Base-by-base conservation (phyloP, 2,329 filamentous ascomycete genomes). In the Pleurostoma richardsiae region DNA sequence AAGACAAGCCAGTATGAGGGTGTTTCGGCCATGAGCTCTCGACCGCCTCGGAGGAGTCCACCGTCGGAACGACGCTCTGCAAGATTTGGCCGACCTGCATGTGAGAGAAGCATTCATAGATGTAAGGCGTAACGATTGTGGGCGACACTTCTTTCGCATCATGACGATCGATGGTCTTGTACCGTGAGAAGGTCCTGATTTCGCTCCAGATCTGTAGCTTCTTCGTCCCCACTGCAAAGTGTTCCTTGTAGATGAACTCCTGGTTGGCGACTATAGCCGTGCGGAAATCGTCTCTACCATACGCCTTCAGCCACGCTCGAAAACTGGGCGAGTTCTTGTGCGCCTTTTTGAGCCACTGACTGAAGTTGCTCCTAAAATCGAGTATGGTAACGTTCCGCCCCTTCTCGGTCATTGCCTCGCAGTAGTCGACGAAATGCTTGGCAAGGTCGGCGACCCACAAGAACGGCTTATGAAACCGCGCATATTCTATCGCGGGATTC, bases 341-440 rank as follows among this genome's bases (percentile, higher is more conserved):
- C 0, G 56, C 60, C 1, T 58, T 50, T 1, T 52, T 28, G 0
- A 87, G 57, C 83, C 85, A 90, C 0, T 49, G 44, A 30, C 65
- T 60, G 52, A 94, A 94, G 0, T 69, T 55, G 0, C 48, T 47
- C 6, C 71, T 67, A 52, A 94, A 91, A 44, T 81, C 65, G 3
- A 66, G 46, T 0, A 90, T 67, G 0, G 65, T 62, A 2, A 86
- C 73, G 2, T 57, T 58, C 0, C 54, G 56, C 0, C 54, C 42
- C 10, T 52, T 50, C 6, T 61, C 53, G 3, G 60, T 54, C 48
- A 69, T 63, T 7, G 59, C 43, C 3, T 64, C 60, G 42, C 86
- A 68, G 53, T 77, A 94, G 51, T 90, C 85, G 1, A 90, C 72
- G 28, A 86, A 75, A 55, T 90, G 82, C 57, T 91, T 92, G 0